Base-by-base conservation (phyloP, 1,139 yeast species). In the Sugiyamaella neomexicana region DNA sequence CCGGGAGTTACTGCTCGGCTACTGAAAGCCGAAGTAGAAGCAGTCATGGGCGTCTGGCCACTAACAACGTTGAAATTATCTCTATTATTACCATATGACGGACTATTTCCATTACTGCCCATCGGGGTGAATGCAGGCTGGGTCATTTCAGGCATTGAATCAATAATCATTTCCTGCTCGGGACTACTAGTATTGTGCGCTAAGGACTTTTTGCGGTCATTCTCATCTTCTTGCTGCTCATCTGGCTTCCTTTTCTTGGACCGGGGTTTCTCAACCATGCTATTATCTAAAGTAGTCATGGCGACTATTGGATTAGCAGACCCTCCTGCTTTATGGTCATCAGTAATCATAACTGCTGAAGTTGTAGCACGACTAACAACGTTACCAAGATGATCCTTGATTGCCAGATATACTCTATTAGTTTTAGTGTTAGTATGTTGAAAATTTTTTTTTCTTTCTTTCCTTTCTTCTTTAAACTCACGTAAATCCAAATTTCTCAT, bases 261-360 rank as follows among this genome's bases (percentile, higher is more conserved):
- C 12, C 16, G 17, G 13, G 53, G 47, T 5, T 36, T 53, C 9
- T 43, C 48, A 2, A 53, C 46, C 10, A 42, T 13, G 5, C 50
- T 17, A 31, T 49, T 51, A 47, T 27, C 39, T 27, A 32, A 20
- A 27, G 42, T 51, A 7, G 45, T 43, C 8, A 55, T 46, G n/a
- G 56, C 25, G 12, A 57, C 36, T n/a, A 46, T 20, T 9, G 47
- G 3, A 29, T 29, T 41, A 4, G 34, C 32, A 39, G 46, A 20
- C 4, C 39, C 52, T 15, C 58, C 59, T 31, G 80, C 78, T 72
- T 85, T 85, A 75, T 90, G 91, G 67, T 95, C 85, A 71, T 90
- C 97, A 83, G 91, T 89, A 52, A 90, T 89, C 85, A 88, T 84
- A 17, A 90, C 88, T 1, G 91, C 82, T 10, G 83, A 75, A 1